These are phyloP conservation scores for Cucurbita argyrosperma DNA, from an alignment of 306 rosid genomes.

Conservation along the genomic window DNA sequence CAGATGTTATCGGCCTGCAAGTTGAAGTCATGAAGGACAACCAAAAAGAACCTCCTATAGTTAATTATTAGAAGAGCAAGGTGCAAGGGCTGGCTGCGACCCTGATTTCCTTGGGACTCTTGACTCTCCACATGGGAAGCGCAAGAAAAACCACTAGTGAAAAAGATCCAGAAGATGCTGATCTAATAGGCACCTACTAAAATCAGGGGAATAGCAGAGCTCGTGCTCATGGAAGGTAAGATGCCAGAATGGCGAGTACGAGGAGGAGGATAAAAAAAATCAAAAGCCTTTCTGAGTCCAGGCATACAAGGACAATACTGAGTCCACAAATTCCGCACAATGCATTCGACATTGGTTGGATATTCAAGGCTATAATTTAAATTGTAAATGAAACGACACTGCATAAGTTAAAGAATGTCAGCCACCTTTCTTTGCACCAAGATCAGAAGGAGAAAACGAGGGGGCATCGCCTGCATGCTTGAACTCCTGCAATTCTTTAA, in stretches of 20 bases:
- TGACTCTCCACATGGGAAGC: too few species aligned
- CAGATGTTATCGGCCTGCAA: background rate
- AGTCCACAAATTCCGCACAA: background rate
- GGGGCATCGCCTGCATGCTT: slow-evolving; percentile 36
- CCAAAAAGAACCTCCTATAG: background rate
- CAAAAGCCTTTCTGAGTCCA: too few species aligned
- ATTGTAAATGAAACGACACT: background rate
- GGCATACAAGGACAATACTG: background rate
- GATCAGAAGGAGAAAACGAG: slow-evolving; percentile 44
- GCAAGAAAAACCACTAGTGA: too few species aligned
- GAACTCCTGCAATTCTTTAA: slow-evolving; percentile 73
- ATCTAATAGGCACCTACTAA: too few species aligned
- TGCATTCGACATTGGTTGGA: background rate
- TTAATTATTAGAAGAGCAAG: too few species aligned
- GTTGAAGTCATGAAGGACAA: background rate
- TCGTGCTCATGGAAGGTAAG: too few species aligned
- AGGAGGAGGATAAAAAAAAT: too few species aligned
- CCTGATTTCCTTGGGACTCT: too few species aligned
- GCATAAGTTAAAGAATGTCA: background rate
- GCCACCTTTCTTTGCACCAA: slow-evolving; percentile 48
- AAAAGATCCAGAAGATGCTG: too few species aligned
- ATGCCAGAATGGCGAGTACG: too few species aligned
- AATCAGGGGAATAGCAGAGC: too few species aligned
- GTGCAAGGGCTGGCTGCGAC: too few species aligned
- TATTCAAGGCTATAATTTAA: background rate